These are phyloP conservation scores for Suillus americanus DNA, from an alignment of 768 basidiomycete genomes.

Conservation along the genomic window DNA sequence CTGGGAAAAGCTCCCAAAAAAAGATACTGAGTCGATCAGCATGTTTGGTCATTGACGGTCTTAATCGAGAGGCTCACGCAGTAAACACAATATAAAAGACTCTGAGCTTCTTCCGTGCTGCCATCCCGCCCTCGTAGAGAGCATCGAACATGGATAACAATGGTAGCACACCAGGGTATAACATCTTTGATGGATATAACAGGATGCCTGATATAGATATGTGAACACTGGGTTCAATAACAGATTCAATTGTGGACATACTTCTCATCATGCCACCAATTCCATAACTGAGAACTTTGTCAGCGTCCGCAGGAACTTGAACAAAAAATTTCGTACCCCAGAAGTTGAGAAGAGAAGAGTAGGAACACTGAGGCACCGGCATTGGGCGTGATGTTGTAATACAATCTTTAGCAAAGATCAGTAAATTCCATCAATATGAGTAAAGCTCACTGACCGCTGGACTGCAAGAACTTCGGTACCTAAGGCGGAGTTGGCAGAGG, in stretches of 20 bases:
- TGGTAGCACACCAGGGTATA: conserved; percentile 48
- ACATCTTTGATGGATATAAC: conserved; percentile 54
- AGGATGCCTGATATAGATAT: conserved; percentile 34
- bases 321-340: conserved; percentile 32
- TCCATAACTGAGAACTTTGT: conserved; percentile 19
- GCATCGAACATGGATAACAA: conserved; percentile 50
- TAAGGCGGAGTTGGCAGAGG: conserved; percentile 47
- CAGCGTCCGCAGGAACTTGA: neutral
- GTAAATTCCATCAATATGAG: too few species aligned
- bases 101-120: conserved; percentile 39
- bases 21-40: conserved; percentile 29
- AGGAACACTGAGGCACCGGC: conserved; percentile 43
- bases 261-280: conserved; percentile 47
- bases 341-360: conserved; percentile 26
- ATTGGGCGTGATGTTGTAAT: conserved; percentile 48
- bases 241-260: conserved; percentile 17
- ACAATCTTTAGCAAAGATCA: conserved; percentile 21
- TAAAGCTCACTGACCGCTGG: conserved; percentile 27
- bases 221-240: neutral
- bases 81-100: conserved; percentile 50
- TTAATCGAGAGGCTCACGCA: conserved; percentile 21
- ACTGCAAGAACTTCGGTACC: conserved; percentile 50
- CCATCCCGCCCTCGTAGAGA: conserved; percentile 38
- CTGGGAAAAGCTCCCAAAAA: conserved; percentile 24
- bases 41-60: neutral